These are phyloP conservation scores for Nakazawaea holstii DNA, from an alignment of 805 yeast genomes.

Conservation along the genomic window DNA sequence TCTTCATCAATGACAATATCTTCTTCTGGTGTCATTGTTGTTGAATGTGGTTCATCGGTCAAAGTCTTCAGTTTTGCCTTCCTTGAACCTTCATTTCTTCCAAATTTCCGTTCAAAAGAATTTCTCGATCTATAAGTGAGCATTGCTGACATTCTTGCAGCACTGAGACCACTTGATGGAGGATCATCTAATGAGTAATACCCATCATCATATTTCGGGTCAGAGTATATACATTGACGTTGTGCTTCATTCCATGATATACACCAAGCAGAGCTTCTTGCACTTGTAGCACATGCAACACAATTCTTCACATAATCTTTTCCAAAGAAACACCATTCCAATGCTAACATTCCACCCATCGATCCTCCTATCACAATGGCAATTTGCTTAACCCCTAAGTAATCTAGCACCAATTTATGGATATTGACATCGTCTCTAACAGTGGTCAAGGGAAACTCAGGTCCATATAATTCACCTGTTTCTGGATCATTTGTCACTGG, in stretches of 20 bases:
- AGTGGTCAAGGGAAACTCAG: constrained; percentile 90
- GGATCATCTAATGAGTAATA: constrained; percentile 74
- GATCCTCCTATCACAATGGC: constrained; percentile 95
- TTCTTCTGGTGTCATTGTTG: not conserved
- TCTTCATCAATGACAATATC: constrained; percentile 35
- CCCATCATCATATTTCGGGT: constrained; percentile 90
- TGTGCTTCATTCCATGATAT: constrained; percentile 99
- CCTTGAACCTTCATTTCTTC: constrained; percentile 55
- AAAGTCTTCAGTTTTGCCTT: constrained; percentile 14
- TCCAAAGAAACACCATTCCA: constrained; percentile 80
- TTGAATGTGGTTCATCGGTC: not conserved
- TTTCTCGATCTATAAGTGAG: constrained; percentile 89
- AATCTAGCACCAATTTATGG: constrained; percentile 70
- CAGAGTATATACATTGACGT: constrained; percentile 91
- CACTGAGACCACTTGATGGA: constrained; percentile 83
- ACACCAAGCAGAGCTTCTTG: constrained; percentile 97
- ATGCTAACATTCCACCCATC: constrained; percentile 97
- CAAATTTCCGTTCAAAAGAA: constrained; percentile 86
- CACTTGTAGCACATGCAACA: constrained; percentile 88
- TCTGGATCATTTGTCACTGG: constrained; percentile 81
- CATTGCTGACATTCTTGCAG: constrained; percentile 96
- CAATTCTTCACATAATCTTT: constrained; percentile 60
- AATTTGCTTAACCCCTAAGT: constrained; percentile 65
- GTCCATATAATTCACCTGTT: constrained; percentile 79
- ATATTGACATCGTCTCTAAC: constrained; percentile 88